Evolutionary conservation across 169 alveolate species (phyloP).

Genomic region (Cryptosporidium sp.): DNA sequence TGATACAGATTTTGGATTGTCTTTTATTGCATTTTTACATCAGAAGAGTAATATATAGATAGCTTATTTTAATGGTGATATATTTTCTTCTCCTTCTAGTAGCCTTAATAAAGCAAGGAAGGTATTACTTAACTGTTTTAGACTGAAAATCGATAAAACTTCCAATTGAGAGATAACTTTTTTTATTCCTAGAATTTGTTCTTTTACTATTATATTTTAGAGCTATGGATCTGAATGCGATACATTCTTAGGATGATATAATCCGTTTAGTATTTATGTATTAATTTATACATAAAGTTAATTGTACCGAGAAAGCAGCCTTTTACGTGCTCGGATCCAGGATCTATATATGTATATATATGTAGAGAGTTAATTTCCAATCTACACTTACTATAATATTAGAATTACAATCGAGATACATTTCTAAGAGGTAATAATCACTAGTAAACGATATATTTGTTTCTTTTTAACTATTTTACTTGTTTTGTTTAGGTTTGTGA

Average conservation of each 20-base stretch:
- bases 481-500: neutral
- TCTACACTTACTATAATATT: slow-evolving; percentile 10
- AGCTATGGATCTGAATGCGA: neutral
- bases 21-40: neutral
- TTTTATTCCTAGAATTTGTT: slow-evolving; percentile 15
- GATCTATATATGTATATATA: neutral
- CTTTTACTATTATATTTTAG: neutral
- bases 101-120: neutral
- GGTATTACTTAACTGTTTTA: neutral
- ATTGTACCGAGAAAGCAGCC: neutral
- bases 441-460: neutral
- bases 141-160: neutral
- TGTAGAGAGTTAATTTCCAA: neutral
- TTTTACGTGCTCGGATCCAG: neutral
- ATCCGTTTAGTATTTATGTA: neutral
- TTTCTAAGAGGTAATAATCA: slow-evolving; percentile 12
- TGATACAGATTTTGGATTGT: neutral
- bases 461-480: neutral
- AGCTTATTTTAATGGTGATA: neutral
- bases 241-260: neutral
- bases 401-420: slow-evolving; percentile 3
- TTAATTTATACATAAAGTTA: neutral
- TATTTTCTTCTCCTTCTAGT: no score
- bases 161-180: neutral
- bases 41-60: neutral